Percentiles rank a stretch among this genome's conserved stretches.
These are phyloP conservation scores for Epipyxis sp. DNA, from an alignment of 108 stramenopile species.

Conservation along the genomic window DNA sequence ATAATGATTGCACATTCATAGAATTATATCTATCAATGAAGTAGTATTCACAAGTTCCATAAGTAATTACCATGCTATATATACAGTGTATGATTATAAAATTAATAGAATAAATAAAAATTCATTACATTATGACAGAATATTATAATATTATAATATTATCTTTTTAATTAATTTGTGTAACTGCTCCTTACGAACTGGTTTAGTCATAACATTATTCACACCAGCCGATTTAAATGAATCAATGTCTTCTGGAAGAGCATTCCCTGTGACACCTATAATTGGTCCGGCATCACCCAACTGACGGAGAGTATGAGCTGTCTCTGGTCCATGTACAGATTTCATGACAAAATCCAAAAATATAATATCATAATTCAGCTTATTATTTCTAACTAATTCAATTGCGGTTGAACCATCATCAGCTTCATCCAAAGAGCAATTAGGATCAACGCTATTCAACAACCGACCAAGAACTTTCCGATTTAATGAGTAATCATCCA, in stretches of 20 bases:
- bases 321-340: constrained; percentile 21
- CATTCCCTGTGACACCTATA: constrained; percentile 37
- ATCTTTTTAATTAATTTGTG: no score
- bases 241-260: constrained; percentile 22
- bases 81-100: no score
- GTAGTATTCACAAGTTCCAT: no score
- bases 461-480: constrained; percentile 11
- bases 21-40: no score
- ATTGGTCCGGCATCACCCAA: constrained; percentile 26
- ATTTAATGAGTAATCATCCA: background rate
- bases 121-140: no score
- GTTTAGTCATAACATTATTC: constrained; percentile 12
- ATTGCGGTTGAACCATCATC: background rate
- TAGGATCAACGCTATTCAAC: background rate
- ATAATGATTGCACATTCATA: no score
- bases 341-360: constrained; percentile 35
- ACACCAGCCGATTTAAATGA: background rate
- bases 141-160: no score
- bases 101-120: no score
- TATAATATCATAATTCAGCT: constrained; percentile 6
- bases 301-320: constrained; percentile 4
- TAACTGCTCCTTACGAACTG: constrained; percentile 1
- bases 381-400: no score
- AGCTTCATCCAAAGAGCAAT: background rate
- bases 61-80: no score